Evolutionary conservation across 2,329 filamentous ascomycete species (phyloP).

Genomic region (Alternaria gaisen): DNA sequence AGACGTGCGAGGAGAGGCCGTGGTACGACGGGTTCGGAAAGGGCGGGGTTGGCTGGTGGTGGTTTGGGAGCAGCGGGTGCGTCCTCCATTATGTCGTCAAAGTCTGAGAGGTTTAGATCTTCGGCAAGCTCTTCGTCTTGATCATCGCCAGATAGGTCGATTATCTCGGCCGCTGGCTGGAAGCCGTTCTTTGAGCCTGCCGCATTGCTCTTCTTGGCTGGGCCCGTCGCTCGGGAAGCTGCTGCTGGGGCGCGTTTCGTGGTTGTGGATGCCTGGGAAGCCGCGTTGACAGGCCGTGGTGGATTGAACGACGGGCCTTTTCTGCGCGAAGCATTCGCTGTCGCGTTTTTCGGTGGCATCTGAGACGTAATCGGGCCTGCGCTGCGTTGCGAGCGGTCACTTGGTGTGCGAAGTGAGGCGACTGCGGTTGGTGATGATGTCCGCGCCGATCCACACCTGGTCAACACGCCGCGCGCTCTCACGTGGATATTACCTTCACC

Average conservation of each 20-base stretch:
- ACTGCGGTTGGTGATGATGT: constrained; percentile 6
- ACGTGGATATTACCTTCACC: constrained; percentile 14
- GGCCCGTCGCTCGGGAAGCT: constrained; percentile 7
- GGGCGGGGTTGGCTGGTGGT: constrained; percentile 19
- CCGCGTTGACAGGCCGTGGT: constrained; percentile 44
- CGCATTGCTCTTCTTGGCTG: constrained; percentile 30
- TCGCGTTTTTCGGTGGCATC: constrained; percentile 41
- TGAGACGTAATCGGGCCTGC: background rate
- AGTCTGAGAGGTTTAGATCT: constrained; percentile 35
- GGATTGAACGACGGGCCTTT: constrained; percentile 51
- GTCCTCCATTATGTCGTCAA: constrained; percentile 45
- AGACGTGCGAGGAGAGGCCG: constrained; percentile 77
- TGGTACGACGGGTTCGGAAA: constrained; percentile 64
- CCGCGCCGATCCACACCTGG: background rate
- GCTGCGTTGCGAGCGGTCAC: constrained; percentile 4
- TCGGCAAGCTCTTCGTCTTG: constrained; percentile 31
- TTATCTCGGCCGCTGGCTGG: constrained; percentile 36
- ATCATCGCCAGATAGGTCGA: constrained; percentile 43
- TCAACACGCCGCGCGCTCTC: constrained; percentile 16
- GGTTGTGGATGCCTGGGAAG: constrained; percentile 30
- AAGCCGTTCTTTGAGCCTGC: constrained; percentile 29
- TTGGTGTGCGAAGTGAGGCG: background rate
- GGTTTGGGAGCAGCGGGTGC: constrained; percentile 25
- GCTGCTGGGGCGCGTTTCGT: constrained; percentile 32
- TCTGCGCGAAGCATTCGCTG: constrained; percentile 30